Percentiles rank a stretch among this genome's conserved stretches.
These are phyloP conservation scores for Geum urbanum DNA, from an alignment of 306 rosid species.

Conservation along the genomic window DNA sequence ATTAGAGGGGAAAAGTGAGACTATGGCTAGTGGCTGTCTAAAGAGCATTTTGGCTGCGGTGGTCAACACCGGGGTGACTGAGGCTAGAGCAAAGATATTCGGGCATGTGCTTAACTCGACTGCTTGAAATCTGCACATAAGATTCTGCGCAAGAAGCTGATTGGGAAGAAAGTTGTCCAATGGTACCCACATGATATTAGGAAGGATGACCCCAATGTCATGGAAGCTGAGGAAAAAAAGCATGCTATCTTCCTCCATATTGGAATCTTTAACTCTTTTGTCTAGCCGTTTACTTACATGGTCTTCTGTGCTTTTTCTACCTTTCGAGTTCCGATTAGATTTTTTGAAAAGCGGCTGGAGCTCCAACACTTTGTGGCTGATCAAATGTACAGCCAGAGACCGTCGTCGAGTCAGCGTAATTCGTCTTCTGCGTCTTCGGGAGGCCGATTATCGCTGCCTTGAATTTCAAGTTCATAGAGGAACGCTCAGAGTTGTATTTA, in stretches of 20 bases:
- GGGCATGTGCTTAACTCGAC: constrained; percentile 70
- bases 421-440: no score
- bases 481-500: no score
- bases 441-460: no score
- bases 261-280: background rate
- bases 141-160: constrained; percentile 70
- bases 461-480: no score
- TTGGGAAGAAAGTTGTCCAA: constrained; percentile 71
- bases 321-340: no score
- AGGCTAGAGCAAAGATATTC: constrained; percentile 76
- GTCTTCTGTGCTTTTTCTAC: no score
- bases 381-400: no score
- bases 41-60: constrained; percentile 52
- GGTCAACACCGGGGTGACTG: constrained; percentile 46
- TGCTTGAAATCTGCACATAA: constrained; percentile 68
- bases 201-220: constrained; percentile 65
- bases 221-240: constrained; percentile 79
- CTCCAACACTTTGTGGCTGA: no score
- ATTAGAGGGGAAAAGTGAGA: constrained; percentile 27
- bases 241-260: constrained; percentile 30
- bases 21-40: constrained; percentile 50
- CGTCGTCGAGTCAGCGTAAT: no score
- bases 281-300: background rate
- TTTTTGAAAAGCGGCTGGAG: no score
- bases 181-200: constrained; percentile 88